Evolutionary conservation across 139 green algal genomes (phyloP).

Genomic region (Asterochloris erici): DNA sequence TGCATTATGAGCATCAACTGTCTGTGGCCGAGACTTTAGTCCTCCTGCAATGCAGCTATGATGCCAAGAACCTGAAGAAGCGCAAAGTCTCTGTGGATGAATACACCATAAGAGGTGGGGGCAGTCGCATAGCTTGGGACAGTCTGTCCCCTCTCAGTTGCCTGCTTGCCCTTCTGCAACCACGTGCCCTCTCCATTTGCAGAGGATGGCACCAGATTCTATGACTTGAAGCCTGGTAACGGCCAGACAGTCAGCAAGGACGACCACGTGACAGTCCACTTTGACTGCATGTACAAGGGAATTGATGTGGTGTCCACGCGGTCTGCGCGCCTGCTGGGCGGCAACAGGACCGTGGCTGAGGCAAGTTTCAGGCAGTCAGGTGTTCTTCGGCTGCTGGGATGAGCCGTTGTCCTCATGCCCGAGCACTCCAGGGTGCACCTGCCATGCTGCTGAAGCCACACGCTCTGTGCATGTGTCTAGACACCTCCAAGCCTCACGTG

Average conservation of each 20-base stretch:
- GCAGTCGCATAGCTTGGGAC: neutral
- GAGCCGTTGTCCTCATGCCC: neutral
- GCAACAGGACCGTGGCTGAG: slow-evolving; percentile 89
- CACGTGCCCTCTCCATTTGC: neutral
- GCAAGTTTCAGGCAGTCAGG: slow-evolving; percentile 26
- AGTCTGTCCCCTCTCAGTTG: neutral
- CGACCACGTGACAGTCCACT: slow-evolving; percentile 78
- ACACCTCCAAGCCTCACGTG: neutral
- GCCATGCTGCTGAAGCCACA: neutral
- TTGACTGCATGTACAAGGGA: slow-evolving; percentile 79
- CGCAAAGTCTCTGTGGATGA: slow-evolving; percentile 53
- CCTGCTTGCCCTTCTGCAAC: neutral
- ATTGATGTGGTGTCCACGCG: slow-evolving; percentile 85
- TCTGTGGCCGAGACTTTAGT: neutral
- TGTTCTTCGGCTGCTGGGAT: neutral
- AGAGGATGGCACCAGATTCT: slow-evolving; percentile 61
- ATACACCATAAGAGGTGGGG: slow-evolving; percentile 30
- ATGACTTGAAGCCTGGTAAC: slow-evolving; percentile 62
- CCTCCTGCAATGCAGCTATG: slow-evolving; percentile 31
- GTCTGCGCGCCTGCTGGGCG: slow-evolving; percentile 76
- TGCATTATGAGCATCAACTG: neutral
- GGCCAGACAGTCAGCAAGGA: slow-evolving; percentile 49
- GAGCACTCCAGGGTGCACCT: neutral
- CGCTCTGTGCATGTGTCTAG: neutral
- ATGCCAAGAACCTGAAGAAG: slow-evolving; percentile 81